Base-by-base conservation (phyloP, 345 rosid species). In the Rhizophora apiculata region DNA sequence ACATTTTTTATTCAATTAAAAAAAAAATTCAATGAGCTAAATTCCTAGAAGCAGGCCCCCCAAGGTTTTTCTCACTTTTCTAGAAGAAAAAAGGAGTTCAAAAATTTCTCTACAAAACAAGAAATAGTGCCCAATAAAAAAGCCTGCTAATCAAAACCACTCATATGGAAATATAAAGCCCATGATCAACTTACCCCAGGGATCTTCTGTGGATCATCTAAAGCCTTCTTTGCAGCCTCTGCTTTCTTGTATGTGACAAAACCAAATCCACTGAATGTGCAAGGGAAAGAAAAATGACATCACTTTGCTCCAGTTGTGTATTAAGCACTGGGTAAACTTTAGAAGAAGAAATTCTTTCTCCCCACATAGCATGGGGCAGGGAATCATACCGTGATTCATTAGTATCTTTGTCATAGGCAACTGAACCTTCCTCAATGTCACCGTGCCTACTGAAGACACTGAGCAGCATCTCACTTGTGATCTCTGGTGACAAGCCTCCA, bases 381-480 rank as follows among this genome's bases (percentile, higher is more conserved):
- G 6, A 46, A 30, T 8, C 49, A 55, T 77, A 84, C 90, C 85
- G 87, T 64, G 88, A 86, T 78, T 81, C 88, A 78, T 83, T 78
- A 62, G 93, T 79, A 66, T 85, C 88, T 79, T 88, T 88, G 71
- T 82, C 87, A 69, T 88, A 86, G 54, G 90, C 93, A 60, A 88
- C 88, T 24, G 86, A 84, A 49, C 93, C 90, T 81, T 86, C 90
- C 75, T 84, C 90, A 64, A 88, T 88, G 34, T 84, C 87, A 21
- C 90, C 90, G 64, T 85, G 81, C 70, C 84, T 80, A 64, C 75
- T 80, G 16, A 86, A 84, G 74, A 68, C 73, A 59, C 36, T 75
- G 8, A 84, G 78, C 74, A 88, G 78, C 78, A 80, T 66, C 81
- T 88, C 93, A 80, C 83, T 84, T 19, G 90, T 80, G 54, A 83